A percentile compares a stretch with the other conserved stretches of the same genome.
phyloP scores from a whole-genome alignment of 139 green algal genomes.

The Diplosphaera chodatii region DNA sequence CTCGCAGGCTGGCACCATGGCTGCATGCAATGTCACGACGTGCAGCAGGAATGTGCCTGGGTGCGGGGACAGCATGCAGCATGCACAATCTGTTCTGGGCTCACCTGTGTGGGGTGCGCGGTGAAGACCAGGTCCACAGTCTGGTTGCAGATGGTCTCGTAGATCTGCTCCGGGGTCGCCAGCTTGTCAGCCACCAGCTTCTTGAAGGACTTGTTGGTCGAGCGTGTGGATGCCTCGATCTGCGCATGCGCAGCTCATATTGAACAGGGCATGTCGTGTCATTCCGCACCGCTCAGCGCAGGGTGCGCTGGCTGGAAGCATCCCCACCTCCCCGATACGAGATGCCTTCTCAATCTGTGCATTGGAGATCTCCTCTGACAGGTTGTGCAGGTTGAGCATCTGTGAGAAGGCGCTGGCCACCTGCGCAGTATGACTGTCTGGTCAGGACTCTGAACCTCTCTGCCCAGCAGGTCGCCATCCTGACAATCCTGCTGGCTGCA shows the following conservation, averaged over 20 bases:
- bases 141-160: slow-evolving; percentile 71
- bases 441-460: too few species aligned
- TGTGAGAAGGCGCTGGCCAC: slow-evolving; percentile 78
- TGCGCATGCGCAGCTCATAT: too few species aligned
- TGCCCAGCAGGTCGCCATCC: too few species aligned
- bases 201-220: slow-evolving; percentile 79
- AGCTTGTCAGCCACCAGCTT: slow-evolving; percentile 52
- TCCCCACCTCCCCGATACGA: slow-evolving; percentile 59
- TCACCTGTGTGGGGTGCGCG: slow-evolving; percentile 79
- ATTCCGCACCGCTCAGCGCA: too few species aligned
- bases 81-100: too few species aligned
- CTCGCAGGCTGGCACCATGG: too few species aligned
- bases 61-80: too few species aligned
- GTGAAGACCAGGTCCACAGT: slow-evolving; percentile 83
- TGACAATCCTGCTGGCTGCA: too few species aligned
- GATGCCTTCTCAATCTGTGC: slow-evolving; percentile 59
- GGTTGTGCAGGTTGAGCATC: slow-evolving; percentile 92
- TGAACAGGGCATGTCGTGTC: too few species aligned
- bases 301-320: too few species aligned
- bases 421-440: slow-evolving; percentile 26
- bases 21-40: not conserved
- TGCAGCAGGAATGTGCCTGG: too few species aligned
- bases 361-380: slow-evolving; percentile 76
- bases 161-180: slow-evolving; percentile 53
- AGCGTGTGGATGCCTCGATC: slow-evolving; percentile 68